Percentiles rank a stretch among this genome's conserved stretches.
These are phyloP conservation scores for Pleurotus tuber-regium DNA, from an alignment of 768 basidiomycete species.

Conservation along the genomic window DNA sequence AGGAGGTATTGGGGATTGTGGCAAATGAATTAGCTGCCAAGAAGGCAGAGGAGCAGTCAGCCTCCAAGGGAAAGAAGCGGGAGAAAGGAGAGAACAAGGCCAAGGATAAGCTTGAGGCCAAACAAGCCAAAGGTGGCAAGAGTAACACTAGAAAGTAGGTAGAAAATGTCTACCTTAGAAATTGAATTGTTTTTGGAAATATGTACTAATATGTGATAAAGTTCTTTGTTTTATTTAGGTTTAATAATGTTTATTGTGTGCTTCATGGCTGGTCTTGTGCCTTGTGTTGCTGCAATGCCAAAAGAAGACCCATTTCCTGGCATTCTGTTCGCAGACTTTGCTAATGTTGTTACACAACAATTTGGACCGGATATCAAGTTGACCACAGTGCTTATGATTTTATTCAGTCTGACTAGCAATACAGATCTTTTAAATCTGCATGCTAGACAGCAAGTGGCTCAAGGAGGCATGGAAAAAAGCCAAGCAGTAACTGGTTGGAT, in stretches of 20 bases:
- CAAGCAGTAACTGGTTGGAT: constrained; percentile 2
- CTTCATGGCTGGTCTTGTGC: background rate
- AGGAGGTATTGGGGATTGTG: background rate
- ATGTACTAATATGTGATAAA: background rate
- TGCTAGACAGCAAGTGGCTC: background rate
- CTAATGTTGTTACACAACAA: background rate
- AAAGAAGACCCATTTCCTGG: constrained; percentile 4
- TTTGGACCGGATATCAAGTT: constrained; percentile 3
- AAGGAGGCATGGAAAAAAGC: no score
- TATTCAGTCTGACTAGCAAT: constrained; percentile 4
- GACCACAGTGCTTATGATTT: constrained; percentile 7
- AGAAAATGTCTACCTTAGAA: background rate
- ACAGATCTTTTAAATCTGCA: constrained; percentile 6
- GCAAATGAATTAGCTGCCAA: background rate
- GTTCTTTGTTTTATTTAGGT: background rate
- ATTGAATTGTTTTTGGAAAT: background rate
- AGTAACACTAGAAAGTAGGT: no score
- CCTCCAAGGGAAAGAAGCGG: background rate
- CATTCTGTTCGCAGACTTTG: constrained; percentile 4
- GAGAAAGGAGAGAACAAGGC: no score
- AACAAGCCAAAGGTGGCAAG: no score
- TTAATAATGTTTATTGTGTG: background rate
- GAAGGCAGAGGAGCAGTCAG: background rate
- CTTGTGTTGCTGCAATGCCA: background rate
- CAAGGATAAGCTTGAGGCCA: no score